These are phyloP conservation scores for Lactarius sp. DNA, from an alignment of 768 basidiomycete genomes.

Conservation along the genomic window DNA sequence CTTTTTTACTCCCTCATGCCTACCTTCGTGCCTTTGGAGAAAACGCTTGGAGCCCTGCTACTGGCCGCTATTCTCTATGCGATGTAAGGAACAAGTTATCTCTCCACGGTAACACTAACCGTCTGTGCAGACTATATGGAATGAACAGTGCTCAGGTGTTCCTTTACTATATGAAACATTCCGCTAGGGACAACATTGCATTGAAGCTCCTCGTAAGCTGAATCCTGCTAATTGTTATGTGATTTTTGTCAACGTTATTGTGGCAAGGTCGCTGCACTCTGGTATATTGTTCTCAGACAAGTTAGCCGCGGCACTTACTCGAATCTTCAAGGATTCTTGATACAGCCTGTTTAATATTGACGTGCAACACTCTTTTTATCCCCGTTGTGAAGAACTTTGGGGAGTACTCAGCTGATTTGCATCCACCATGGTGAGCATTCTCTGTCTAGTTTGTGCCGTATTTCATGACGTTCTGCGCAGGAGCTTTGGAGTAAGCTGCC, in stretches of 20 bases:
- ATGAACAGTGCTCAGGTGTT: not conserved
- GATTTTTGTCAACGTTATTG: not conserved
- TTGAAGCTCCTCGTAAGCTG: slow-evolving; percentile 1
- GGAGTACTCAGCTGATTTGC: not conserved
- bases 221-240: not conserved
- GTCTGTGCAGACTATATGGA: not conserved
- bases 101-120: not conserved
- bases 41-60: not conserved
- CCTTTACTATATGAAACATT: not conserved
- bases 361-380: not conserved
- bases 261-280: not conserved
- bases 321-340: not conserved
- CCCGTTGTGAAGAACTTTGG: not conserved
- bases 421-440: not conserved
- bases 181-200: not conserved
- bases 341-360: not conserved
- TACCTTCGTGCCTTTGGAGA: not conserved
- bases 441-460: not conserved
- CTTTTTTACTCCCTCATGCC: not conserved
- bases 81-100: not conserved
- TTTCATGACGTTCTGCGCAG: not conserved
- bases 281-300: not conserved
- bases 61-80: not conserved
- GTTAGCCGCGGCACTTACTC: not conserved
- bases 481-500: not conserved